These are phyloP conservation scores for Lentinula raphanica DNA, from an alignment of 768 basidiomycete species.

Conservation along the genomic window DNA sequence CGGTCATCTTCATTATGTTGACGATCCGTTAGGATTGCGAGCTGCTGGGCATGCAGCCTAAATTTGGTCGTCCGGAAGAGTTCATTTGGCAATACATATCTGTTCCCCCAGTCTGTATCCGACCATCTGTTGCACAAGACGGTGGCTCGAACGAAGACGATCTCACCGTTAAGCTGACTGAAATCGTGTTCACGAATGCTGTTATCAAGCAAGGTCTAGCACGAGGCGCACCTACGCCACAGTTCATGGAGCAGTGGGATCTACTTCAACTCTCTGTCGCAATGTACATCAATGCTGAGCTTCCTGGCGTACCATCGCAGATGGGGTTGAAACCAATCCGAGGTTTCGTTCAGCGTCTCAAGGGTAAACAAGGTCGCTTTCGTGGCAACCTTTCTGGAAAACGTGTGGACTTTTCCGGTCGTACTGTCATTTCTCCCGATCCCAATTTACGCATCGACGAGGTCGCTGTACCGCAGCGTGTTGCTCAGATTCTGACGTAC, in stretches of 20 bases:
- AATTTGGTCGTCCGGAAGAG: slow-evolving; percentile 89
- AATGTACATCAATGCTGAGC: slow-evolving; percentile 96
- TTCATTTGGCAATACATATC: slow-evolving; percentile 99
- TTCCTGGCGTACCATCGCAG: slow-evolving; percentile 87
- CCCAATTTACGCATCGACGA: slow-evolving; percentile 99
- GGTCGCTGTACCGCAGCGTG: slow-evolving; percentile 93
- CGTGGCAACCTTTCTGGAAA: slow-evolving; percentile 97
- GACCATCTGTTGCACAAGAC: slow-evolving; percentile 96
- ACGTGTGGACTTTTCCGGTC: slow-evolving; percentile 96
- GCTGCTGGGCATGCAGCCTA: slow-evolving; percentile 84
- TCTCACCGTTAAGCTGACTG: slow-evolving; percentile 92
- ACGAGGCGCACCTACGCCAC: slow-evolving; percentile 82
- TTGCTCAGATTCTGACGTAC: slow-evolving; percentile 92
- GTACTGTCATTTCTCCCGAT: slow-evolving; percentile 98
- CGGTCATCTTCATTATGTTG: neutral
- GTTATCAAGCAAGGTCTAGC: slow-evolving; percentile 86
- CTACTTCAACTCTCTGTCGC: slow-evolving; percentile 92
- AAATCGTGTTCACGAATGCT: slow-evolving; percentile 93
- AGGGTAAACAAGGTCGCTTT: slow-evolving; percentile 99
- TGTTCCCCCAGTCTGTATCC: slow-evolving; percentile 95
- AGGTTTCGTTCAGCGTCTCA: slow-evolving; percentile 95
- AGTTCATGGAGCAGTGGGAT: slow-evolving; percentile 99
- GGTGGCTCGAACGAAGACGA: slow-evolving; percentile 99
- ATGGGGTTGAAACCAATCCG: slow-evolving; percentile 91
- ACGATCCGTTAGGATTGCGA: slow-evolving; percentile 76